Conservation (phyloP, 169 alveolate genomes). For the Cryptosporidium meleagridis region DNA sequence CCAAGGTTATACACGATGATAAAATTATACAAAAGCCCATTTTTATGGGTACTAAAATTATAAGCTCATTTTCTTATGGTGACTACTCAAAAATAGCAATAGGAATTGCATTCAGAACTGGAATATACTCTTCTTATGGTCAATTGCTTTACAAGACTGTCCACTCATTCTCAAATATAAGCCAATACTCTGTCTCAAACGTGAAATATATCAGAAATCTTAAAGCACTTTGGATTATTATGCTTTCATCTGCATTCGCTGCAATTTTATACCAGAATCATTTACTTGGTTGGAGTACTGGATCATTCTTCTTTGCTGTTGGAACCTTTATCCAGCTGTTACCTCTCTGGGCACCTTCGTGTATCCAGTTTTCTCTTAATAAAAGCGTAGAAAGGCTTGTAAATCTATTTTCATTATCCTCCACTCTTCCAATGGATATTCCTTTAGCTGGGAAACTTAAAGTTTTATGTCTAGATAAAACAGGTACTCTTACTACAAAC, state of each 20-base stretch:
- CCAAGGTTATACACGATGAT: background rate
- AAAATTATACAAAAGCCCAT: constrained; percentile 3
- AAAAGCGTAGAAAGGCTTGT: constrained; percentile 48
- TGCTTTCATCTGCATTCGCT: constrained; percentile 13
- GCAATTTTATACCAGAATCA: constrained; percentile 42
- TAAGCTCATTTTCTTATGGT: constrained; percentile 15
- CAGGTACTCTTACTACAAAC: constrained; percentile 62
- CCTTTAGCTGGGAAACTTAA: constrained; percentile 70
- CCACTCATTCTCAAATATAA: background rate
- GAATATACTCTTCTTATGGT: constrained; percentile 67
- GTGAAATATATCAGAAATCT: constrained; percentile 30
- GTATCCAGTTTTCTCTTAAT: constrained; percentile 46
- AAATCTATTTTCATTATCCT: background rate
- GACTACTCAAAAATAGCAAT: constrained; percentile 12
- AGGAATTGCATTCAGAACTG: constrained; percentile 70
- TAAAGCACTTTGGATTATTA: constrained; percentile 1
- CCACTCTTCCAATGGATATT: constrained; percentile 48
- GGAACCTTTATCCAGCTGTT: constrained; percentile 65
- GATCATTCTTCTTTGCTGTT: constrained; percentile 72
- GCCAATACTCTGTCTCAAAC: constrained; percentile 24
- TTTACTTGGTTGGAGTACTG: constrained; percentile 67
- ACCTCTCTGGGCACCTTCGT: constrained; percentile 71
- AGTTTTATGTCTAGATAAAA: constrained; percentile 57
- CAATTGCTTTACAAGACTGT: constrained; percentile 32
- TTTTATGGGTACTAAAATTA: constrained; percentile 55